Percentiles rank a stretch among this genome's conserved stretches.
Conservation (phyloP, 1,284 basidiomycete genomes). For the Rhodotorula sp. region DNA sequence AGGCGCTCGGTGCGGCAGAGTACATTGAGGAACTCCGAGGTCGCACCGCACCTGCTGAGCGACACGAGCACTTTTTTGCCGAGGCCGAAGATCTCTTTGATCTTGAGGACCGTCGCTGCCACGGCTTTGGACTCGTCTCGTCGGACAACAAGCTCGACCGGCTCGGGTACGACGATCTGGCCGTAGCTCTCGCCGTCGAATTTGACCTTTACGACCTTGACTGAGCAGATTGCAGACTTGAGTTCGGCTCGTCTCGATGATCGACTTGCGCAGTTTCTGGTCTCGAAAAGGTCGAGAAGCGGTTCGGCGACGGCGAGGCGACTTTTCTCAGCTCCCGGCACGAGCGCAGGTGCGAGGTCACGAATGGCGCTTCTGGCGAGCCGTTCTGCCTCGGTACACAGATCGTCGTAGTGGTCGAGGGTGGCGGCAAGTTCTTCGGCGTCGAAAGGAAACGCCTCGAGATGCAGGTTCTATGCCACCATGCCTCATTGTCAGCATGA, state of each 20-base stretch:
- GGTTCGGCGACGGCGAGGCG: neutral
- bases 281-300: neutral
- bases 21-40: neutral
- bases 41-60: neutral
- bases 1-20: neutral
- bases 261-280: neutral
- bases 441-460: neutral
- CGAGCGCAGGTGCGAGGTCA: neutral
- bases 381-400: neutral
- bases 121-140: no score
- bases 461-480: neutral
- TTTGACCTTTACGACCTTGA: neutral
- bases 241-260: no score
- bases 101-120: no score
- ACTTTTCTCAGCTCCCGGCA: neutral
- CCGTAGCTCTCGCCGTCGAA: no score
- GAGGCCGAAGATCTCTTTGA: neutral
- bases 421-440: neutral
- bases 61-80: neutral
- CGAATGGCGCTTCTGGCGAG: neutral
- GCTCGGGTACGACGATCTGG: no score
- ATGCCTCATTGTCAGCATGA: neutral
- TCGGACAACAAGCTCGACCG: no score
- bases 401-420: neutral
- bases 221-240: neutral